Evolutionary conservation across 2,329 filamentous ascomycete species (phyloP), one percentile per base, ranked within the genome.

Genomic region (Bimuria novae-zelandiae): DNA sequence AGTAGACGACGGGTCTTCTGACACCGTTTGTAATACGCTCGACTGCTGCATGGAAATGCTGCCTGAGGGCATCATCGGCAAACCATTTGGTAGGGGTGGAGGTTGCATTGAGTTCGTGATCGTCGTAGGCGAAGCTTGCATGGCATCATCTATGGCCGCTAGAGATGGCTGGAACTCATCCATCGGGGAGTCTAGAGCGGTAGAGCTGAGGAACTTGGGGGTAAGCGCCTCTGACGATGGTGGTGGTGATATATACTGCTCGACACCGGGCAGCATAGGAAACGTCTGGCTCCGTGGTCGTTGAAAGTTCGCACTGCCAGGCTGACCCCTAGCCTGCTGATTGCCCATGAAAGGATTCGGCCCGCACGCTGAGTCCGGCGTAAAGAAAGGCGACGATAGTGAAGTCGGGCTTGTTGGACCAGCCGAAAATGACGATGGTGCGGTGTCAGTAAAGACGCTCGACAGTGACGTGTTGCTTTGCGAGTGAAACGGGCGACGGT

Each of bases 251-350:
- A 83, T 78, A 63, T 82, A 82, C 25, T 83, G 79, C 60, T 86
- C 87, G 39, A 88, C 79, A 41, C 85, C 85, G 36, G 68, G 54
- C 8, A 90, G 77, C 39, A 87, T 85, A 1, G 92, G 90, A 58
- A 96, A 92, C 0, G 91, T 96, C 72, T 95, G 91, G 71, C 90
- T 94, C 66, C 91, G 83, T n/a, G 89, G 90, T 51, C 90, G 83
- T 63, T 89, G 87, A 60, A 87, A 85, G 63, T 84, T 84, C 48
- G 79, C 76, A 51, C 75, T 76, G 37, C 74, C 71, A 33, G 75
- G 77, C 49, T 77, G 76, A 30, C 78, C 76, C 53, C 77, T 78
- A 22, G 77, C 75, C 57, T 82, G 80, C 51, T 78, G 78, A 7
- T 77, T 80, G 21, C 80, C 77, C 52, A 82, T 78, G 68, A 92